Conservation (phyloP, 1,284 basidiomycete species). For the Hemileia vastatrix region DNA sequence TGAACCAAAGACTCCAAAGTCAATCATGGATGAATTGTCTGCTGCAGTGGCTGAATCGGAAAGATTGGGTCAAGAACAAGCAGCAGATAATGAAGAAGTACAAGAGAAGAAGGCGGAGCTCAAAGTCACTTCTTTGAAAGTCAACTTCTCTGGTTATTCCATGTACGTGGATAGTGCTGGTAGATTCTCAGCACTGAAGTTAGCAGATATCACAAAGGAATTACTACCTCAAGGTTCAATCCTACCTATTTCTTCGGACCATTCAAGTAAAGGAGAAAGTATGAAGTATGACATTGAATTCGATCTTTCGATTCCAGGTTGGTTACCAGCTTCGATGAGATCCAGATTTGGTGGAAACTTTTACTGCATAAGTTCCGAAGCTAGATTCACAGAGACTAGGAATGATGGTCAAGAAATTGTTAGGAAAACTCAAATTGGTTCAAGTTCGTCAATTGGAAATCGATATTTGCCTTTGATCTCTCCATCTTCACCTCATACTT, state of each 20-base stretch:
- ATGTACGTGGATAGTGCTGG: slow-evolving; percentile 39
- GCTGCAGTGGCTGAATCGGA: background rate
- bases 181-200: slow-evolving; percentile 34
- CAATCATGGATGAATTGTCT: background rate
- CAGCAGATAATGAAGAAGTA: background rate
- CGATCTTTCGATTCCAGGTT: too few species aligned
- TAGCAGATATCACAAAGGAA: slow-evolving; percentile 33
- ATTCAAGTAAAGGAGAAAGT: background rate
- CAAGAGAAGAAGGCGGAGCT: slow-evolving; percentile 20
- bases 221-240: slow-evolving; percentile 27
- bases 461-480: background rate
- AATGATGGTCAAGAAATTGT: background rate
- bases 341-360: too few species aligned
- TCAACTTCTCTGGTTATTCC: slow-evolving; percentile 36
- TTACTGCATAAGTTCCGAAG: too few species aligned
- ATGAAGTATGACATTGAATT: too few species aligned
- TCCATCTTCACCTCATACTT: background rate
- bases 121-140: slow-evolving; percentile 29
- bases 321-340: too few species aligned
- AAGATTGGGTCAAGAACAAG: background rate
- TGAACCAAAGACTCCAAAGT: background rate
- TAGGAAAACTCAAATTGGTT: too few species aligned
- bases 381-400: too few species aligned
- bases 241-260: slow-evolving; percentile 13
- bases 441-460: too few species aligned